These are phyloP conservation scores for Aspergillus steynii DNA, from an alignment of 495 filamentous ascomycete species.

Conservation along the genomic window DNA sequence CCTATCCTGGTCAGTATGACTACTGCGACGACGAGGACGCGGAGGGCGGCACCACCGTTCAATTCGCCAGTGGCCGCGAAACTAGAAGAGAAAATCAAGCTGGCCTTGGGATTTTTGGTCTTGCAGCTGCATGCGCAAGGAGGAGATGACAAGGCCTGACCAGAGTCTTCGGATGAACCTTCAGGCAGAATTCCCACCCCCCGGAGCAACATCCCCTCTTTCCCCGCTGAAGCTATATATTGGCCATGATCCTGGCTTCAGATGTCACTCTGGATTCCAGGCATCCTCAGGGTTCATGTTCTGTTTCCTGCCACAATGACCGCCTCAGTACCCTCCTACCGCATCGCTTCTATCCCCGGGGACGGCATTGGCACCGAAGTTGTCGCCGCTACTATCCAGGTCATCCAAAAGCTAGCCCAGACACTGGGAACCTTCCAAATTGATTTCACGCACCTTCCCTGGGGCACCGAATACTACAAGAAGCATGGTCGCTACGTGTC, in stretches of 20 bases:
- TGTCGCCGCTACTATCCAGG: slow-evolving; percentile 48
- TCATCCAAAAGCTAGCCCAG: slow-evolving; percentile 42
- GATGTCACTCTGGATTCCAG: no score
- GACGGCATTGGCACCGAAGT: slow-evolving; percentile 57
- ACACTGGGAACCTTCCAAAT: slow-evolving; percentile 48
- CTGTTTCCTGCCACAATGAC: slow-evolving; percentile 7
- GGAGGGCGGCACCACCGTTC: no score
- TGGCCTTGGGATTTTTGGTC: no score
- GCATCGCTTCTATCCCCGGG: slow-evolving; percentile 52
- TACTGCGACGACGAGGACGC: no score
- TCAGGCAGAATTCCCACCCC: not conserved
- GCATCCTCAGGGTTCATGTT: no score
- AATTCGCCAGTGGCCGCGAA: no score
- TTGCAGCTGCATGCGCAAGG: no score
- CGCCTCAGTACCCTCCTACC: slow-evolving; percentile 26
- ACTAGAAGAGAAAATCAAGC: no score
- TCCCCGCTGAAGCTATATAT: not conserved
- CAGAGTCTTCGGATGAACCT: not conserved
- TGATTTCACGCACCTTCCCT: slow-evolving; percentile 50
- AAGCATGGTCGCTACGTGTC: slow-evolving; percentile 53
- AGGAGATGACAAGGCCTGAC: no score
- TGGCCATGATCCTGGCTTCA: no score
- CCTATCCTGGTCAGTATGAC: no score
- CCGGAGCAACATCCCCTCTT: not conserved
- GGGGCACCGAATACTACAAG: slow-evolving; percentile 55